Evolutionary conservation across 108 stramenopile genomes (phyloP).

Genomic region (Pseudonitzschia multistriata): DNA sequence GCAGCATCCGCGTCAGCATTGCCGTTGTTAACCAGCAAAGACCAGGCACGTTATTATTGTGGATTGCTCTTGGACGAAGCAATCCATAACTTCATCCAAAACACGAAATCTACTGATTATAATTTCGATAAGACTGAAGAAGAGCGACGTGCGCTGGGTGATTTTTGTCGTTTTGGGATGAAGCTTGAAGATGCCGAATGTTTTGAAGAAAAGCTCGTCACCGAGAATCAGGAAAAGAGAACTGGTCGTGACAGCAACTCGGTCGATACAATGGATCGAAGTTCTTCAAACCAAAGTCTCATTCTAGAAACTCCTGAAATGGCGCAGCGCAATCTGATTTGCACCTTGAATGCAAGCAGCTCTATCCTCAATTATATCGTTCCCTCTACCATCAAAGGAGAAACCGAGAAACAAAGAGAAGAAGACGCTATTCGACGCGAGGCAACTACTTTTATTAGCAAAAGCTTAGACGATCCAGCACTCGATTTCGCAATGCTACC

Average conservation of each 20-base stretch:
- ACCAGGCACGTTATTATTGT: conserved; percentile 24
- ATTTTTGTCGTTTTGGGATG: conserved; percentile 39
- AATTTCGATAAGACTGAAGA: conserved; percentile 31
- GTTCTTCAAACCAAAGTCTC: not conserved
- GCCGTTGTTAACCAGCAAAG: conserved; percentile 26
- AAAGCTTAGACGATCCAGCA: conserved; percentile 1
- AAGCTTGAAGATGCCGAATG: conserved; percentile 34
- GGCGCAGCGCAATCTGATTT: not conserved
- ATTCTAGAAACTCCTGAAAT: not conserved
- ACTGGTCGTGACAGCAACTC: not conserved
- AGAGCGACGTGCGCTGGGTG: conserved; percentile 32
- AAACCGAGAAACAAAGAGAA: conserved; percentile 13
- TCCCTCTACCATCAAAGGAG: conserved; percentile 16
- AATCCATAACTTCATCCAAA: conserved; percentile 20
- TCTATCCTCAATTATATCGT: conserved; percentile 28
- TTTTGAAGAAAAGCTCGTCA: conserved; percentile 9
- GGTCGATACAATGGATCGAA: not conserved
- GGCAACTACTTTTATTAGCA: conserved; percentile 21
- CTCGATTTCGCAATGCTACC: conserved; percentile 25
- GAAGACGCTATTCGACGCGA: conserved; percentile 34
- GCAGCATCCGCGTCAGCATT: conserved; percentile 28
- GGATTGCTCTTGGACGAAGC: conserved; percentile 19
- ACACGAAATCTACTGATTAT: conserved; percentile 13
- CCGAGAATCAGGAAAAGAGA: not conserved
- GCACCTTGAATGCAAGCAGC: conserved; percentile 14